Base-by-base conservation (phyloP, 2,329 filamentous ascomycete species). In the Fusarium sp. region DNA sequence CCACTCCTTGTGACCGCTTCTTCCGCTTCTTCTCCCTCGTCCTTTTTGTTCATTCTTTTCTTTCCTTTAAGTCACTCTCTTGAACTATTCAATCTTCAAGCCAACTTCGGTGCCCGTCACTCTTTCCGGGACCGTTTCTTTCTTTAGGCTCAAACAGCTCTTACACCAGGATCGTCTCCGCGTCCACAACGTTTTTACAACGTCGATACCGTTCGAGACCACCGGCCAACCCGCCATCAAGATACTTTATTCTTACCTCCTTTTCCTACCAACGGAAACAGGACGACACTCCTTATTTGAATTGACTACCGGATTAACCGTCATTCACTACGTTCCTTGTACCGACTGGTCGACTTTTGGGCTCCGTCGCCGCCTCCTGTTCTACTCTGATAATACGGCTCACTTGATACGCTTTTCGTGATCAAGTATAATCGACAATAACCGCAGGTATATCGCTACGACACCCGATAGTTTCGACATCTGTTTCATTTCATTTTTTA, bases 21-120 rank as follows among this genome's bases (percentile, higher is more conserved):
- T 81, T 79, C 77, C 73, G 70, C 73, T 78, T 77, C 74, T 77
- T 76, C 77, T 71, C 75, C 76, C 68, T 70, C 67, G 69, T 69
- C 70, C 65, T 71, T 67, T 71, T 79, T 81, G 80, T 76, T 76
- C 76, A 81, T 82, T 79, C 78, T 80, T 82, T 81, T 76, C 75
- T 79, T 82, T 82, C 78, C 77, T 80, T 84, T 80, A 78, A 84
- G 83, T 86, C 84, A 80, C 80, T 86, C 83, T 79, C 84, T 86
- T 84, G 78, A 77, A 59, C 51, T 63, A 70, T 73, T 61, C 44
- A 60, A 72, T 59, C 62, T 71, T 75, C 52, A 73, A 63, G 78
- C 79, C 77, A 74, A 78, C 24, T 74, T 76, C 75, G 80, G 80
- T 78, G 76, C 81, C 83, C 83, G 82, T 83, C 84, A 85, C 82